Evolutionary conservation across 768 basidiomycete species (phyloP), one percentile per base, ranked within the genome.

Genomic region (Daedaleopsis sinensis): DNA sequence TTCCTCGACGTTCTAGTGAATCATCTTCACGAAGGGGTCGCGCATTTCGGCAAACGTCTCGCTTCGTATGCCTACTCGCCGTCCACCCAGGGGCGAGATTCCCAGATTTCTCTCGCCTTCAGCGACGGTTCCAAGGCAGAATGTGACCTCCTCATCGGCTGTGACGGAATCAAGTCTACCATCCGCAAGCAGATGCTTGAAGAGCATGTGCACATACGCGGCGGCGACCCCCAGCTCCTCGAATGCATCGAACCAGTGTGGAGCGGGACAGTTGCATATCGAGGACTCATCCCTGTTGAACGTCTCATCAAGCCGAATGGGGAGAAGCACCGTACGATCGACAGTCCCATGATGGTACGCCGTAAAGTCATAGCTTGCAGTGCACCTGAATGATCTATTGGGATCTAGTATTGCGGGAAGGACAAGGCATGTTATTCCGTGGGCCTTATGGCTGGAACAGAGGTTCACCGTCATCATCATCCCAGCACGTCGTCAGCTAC

Each of bases 401-500:
- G 15, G 52, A 19, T 47, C 37, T 52, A 82, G 81, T 82, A 81
- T 66, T 82, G 80, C 58, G 81, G 81, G 1, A 77, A 77, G 69
- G 71, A 71, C 73, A 82, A 80, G 74, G 81, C 78, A 61, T 16
- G 67, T 61, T 10, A 24, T 0, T 13, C 18, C 13, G n/a, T 18
- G 36, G 7, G 39, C 23, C 10, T 21, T 21, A 35, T 42, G 39
- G 21, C 23, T 48, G 18, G 44, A 21, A n/a, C n/a, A 8, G 27
- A 39, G 35, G 18, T 43, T 46, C 12, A 50, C 6, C 37, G 32
- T 27, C 19, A 36, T 18, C 37, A 21, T 27, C 19, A 36, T 18
- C 48, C 5, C 58, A 81, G 81, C 81, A 82, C 58, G 74, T 82
- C 38, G 80, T 83, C 35, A 77, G 78, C 64, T 82, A 82, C 65